phyloP scores from a whole-genome alignment of 371 early-diverging fungal genomes.

The Homolaphlyctis polyrhiza region DNA sequence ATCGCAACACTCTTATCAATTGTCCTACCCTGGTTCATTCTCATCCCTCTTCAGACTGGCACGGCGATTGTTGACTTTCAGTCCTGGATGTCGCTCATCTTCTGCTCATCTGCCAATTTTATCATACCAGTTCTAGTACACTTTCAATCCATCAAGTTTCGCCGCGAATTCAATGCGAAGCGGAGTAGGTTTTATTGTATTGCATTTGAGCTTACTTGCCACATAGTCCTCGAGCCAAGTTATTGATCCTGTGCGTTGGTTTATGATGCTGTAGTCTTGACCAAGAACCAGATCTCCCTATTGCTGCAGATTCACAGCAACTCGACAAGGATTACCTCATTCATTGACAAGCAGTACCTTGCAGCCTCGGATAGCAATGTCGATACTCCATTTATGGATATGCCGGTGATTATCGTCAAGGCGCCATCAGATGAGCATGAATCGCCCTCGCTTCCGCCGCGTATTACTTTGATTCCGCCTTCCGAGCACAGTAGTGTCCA shows the following conservation, averaged over 20 bases:
- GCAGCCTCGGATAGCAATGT: background rate
- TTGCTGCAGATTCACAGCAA: constrained; percentile 35
- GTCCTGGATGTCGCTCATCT: constrained; percentile 49
- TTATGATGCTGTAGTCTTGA: too few species aligned
- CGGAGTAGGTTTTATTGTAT: constrained; percentile 27
- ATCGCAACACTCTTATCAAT: constrained; percentile 51
- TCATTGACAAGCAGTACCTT: constrained; percentile 30
- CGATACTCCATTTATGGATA: background rate
- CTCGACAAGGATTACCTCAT: constrained; percentile 31
- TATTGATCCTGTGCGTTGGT: too few species aligned
- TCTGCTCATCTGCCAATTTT: constrained; percentile 67
- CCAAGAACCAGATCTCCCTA: constrained; percentile 28
- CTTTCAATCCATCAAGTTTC: constrained; percentile 40
- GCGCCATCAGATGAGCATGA: background rate
- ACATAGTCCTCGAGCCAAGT: too few species aligned
- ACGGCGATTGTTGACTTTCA: constrained; percentile 33
- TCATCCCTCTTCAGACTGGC: constrained; percentile 49
- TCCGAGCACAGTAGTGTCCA: too few species aligned
- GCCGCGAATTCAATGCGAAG: constrained; percentile 32
- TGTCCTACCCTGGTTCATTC: constrained; percentile 64
- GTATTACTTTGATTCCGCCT: too few species aligned
- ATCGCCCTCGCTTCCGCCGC: background rate
- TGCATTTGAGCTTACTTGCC: too few species aligned
- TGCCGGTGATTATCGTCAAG: background rate
- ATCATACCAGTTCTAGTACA: constrained; percentile 70